Percentiles rank a stretch among this genome's conserved stretches.
These are phyloP conservation scores for Angomonas deanei DNA, from an alignment of 208 protist genomes.

Conservation along the genomic window DNA sequence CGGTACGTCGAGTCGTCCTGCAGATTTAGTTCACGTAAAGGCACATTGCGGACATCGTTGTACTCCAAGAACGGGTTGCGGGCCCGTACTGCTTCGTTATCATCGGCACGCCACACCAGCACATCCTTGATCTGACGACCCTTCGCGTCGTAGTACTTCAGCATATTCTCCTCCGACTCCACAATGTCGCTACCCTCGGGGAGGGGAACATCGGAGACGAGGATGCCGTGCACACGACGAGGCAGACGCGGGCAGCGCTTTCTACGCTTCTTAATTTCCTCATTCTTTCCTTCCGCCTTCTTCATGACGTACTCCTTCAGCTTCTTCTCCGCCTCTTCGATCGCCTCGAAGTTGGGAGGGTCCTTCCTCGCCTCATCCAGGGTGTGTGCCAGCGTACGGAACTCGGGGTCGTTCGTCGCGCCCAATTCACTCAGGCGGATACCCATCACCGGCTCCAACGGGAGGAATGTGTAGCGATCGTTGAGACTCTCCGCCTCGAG, in stretches of 20 bases:
- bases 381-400: constrained; percentile 17
- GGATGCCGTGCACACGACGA: constrained; percentile 30
- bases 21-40: constrained; percentile 41
- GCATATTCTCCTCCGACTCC: constrained; percentile 15
- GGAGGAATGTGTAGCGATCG: constrained; percentile 29
- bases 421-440: constrained; percentile 25
- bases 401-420: constrained; percentile 17
- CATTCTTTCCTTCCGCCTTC: constrained; percentile 18
- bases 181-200: constrained; percentile 9
- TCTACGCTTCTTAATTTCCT: constrained; percentile 9
- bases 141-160: constrained; percentile 9
- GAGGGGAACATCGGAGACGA: constrained; percentile 35
- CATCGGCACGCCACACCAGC: constrained; percentile 29
- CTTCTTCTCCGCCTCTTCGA: constrained; percentile 17
- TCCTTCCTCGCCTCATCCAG: constrained; percentile 27
- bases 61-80: constrained; percentile 63
- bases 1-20: constrained; percentile 18
- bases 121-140: constrained; percentile 14
- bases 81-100: constrained; percentile 57
- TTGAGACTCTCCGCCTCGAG: constrained; percentile 23
- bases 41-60: constrained; percentile 47
- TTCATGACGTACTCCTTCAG: constrained; percentile 13
- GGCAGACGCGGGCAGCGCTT: constrained; percentile 16
- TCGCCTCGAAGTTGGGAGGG: constrained; percentile 12
- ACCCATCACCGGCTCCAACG: constrained; percentile 21